Evolutionary conservation across 768 basidiomycete genomes (phyloP), one percentile per base, ranked within the genome.

Genomic region (Chalciporus pseudorubinellus): DNA sequence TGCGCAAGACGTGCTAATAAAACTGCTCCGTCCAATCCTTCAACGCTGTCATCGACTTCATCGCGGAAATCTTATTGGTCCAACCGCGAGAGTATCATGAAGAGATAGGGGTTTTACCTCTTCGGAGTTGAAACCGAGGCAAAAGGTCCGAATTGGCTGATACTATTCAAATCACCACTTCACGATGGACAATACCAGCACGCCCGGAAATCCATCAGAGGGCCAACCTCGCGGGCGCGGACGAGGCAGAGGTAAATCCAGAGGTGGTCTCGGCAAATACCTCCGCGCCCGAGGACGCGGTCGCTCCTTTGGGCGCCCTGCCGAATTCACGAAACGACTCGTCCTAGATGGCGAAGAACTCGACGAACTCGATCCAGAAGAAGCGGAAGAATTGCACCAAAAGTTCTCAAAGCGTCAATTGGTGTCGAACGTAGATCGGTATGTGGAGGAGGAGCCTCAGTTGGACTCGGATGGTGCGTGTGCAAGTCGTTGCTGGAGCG

Each of bases 181-280:
- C n/a, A 24, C 20, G n/a, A 55, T 55, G 53, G 43, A 50, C 1
- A 59, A 67, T 22, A 31, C 47, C 28, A 55, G 7, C 12, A n/a
- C 55, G 3, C 47, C 63, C 24, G 24, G 29, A n/a, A n/a, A n/a
- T 13, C 31, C 56, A 3, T 36, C 55, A 0, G 55, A 60, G 22
- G 51, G 20, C n/a, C 53, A 57, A n/a, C 31, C 57, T 40, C 64
- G 52, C 26, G 59, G 67, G 9, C 75, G 81, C 3, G 76, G 75
- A 3, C 59, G 79, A 50, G 81, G 81, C 0, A 68, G 81, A 51
- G 76, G 80, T 21, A 79, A 77, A 60, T 80, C 83, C 46, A 77
- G 85, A 46, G 87, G 87, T 1, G 85, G 86, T 2, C 70, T 82
- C 4, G 87, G 87, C 0, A 90, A 89, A 69, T 86, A 85, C 60